Base-by-base conservation (phyloP, 106 monocot genomes). In the Ottelia alismoides region DNA sequence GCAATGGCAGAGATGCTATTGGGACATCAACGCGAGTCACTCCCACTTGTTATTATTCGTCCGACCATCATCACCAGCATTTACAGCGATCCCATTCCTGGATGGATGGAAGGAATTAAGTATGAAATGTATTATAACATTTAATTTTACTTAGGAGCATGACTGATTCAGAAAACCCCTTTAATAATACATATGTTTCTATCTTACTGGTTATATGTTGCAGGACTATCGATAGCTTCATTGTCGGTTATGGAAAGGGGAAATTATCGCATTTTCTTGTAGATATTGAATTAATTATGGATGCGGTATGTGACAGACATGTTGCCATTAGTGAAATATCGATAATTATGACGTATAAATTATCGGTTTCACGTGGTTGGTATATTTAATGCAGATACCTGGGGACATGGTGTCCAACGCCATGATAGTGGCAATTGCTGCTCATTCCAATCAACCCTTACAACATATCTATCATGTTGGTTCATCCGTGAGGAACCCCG, bases 31-130 rank as follows among this genome's bases (percentile, higher is more conserved):
- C 70, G 83, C 61, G 79, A 64, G 50, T 61, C 70, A 20, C 11
- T 70, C 20, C 76, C 83, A 1, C 70, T 88, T 19, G 83, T 88
- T 43, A 83, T 88, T 16, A 25, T 88, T 20, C 72, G 88, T 2
- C 88, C 88, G 0, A 73, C 76, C 18, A 83, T 88, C 20, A 88
- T 88, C 65, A 88, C 88, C 30, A 88, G 88, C 65, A 66, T 76
- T 20, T 58, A 67, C 51, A 76, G 62, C 30, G 88, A 88, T 4
- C 88, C 88, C 12, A 20, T 88, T 11, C 83, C 83, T 10, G 88
- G 88, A 4, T 88, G 88, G 88, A 76, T 83, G 32, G 83, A 88
- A 70, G 83, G 83, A n/a, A 73, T 70, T 25, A 74, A 83, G 82
- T 82, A 62, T 0, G n/a, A n/a, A n/a, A n/a, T n/a, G n/a, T n/a